Evolutionary conservation across 805 yeast genomes (phyloP), one percentile per base, ranked within the genome.

Genomic region (Yarrowia osloensis): DNA sequence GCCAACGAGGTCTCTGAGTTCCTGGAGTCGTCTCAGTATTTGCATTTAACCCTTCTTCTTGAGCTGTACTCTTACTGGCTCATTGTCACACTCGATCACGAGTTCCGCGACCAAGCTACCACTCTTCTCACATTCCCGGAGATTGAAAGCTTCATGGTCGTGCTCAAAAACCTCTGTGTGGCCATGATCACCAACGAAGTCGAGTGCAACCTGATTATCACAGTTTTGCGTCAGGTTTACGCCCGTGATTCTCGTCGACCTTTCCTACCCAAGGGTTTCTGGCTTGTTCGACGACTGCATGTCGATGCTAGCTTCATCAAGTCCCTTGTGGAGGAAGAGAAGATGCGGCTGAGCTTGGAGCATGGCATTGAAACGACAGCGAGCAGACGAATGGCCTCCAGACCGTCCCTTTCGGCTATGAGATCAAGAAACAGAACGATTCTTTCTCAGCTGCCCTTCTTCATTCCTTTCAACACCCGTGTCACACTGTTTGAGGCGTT

Each of bases 401-500:
- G 63, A 29, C 42, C 54, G 1, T 44, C 44, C 3, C 6, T 24
- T 11, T 22, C 67, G 11, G 69, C 68, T 2, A 11, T 47, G 47
- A 65, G 68, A 7, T 77, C 79, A 1, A 65, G 76, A 28, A 57
- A 57, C 68, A 70, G 84, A 24, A 85, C 84, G 52, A 78, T 93
- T 0, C 80, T 90, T 54, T 79, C 83, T 0, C 82, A 85, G 62
- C 78, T 88, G 2, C 97, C 98, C 2, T 94, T 90, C 74, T 88
- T 92, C 78, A 81, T 94, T 7, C 86, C 90, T 0, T 94, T 94
- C 75, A 82, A 83, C 26, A 83, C 84, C 37, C 81, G 99, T 57
- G 97, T 91, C 0, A 83, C 82, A 61, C 80, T 90, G 0, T 90
- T 94, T 73, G 90, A 89, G 69, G 75, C 80, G 12, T 80, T 91